These are phyloP conservation scores for Cytospora leucostoma DNA, from an alignment of 2,329 filamentous ascomycete genomes.

Conservation along the genomic window DNA sequence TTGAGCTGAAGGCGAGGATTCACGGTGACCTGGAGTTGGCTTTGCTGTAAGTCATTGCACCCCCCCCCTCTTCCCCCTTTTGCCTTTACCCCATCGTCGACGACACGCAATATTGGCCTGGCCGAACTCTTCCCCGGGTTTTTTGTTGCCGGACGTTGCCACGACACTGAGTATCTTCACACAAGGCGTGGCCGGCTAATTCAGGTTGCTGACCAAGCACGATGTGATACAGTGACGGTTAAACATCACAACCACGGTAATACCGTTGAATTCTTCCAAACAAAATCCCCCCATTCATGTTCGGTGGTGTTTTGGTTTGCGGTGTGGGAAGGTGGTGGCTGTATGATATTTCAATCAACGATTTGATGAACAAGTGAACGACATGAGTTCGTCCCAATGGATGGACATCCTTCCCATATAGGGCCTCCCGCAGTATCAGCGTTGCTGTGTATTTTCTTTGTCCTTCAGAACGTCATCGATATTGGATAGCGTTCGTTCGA, in stretches of 20 bases:
- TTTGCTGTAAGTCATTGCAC: slow-evolving; percentile 59
- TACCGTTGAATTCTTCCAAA: background rate
- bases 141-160: background rate
- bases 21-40: slow-evolving; percentile 74
- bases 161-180: background rate
- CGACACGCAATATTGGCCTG: background rate
- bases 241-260: background rate
- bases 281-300: background rate
- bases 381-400: background rate
- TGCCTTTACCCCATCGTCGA: background rate
- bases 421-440: slow-evolving; percentile 3
- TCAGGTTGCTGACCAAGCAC: slow-evolving; percentile 26
- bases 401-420: background rate
- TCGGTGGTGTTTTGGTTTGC: slow-evolving; percentile 6
- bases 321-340: background rate
- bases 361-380: slow-evolving; percentile 23
- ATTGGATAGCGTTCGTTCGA: slow-evolving; percentile 15
- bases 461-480: slow-evolving; percentile 11
- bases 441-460: slow-evolving; percentile 1
- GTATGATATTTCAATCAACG: slow-evolving; percentile 8
- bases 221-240: slow-evolving; percentile 27
- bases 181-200: slow-evolving; percentile 22
- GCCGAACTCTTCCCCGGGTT: background rate
- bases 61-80: slow-evolving; percentile 2
- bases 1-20: slow-evolving; percentile 77